Conservation (phyloP, 495 filamentous ascomycete genomes). For the Daldinia vernicosa region DNA sequence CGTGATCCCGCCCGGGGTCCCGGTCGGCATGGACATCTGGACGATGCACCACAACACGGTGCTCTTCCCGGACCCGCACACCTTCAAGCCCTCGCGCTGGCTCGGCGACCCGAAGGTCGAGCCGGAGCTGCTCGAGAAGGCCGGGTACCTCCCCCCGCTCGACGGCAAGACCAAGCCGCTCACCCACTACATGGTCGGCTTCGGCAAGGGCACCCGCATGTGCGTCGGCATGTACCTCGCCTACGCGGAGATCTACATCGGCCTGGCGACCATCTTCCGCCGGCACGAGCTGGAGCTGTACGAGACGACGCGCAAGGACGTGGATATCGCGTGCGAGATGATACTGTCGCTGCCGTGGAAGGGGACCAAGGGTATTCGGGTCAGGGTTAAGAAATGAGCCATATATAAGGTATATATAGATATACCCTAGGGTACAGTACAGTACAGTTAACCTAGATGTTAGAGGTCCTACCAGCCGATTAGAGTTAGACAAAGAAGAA, state of each 20-base stretch:
- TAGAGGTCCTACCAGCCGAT: neutral
- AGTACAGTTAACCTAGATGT: too few relatives aligned
- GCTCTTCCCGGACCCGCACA: constrained; percentile 51
- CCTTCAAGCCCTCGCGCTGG: constrained; percentile 60
- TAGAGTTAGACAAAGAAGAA: neutral
- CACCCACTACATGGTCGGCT: constrained; percentile 54
- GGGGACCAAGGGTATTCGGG: constrained; percentile 48
- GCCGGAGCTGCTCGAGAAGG: constrained; percentile 9
- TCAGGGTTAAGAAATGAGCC: constrained; percentile 26
- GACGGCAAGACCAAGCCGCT: constrained; percentile 43
- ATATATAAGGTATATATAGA: too few relatives aligned
- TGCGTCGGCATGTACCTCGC: constrained; percentile 62
- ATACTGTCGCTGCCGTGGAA: constrained; percentile 45
- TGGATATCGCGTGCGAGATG: constrained; percentile 44
- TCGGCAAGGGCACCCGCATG: constrained; percentile 54
- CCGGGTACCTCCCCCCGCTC: constrained; percentile 17
- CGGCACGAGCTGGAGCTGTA: constrained; percentile 51
- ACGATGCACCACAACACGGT: constrained; percentile 52
- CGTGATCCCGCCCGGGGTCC: constrained; percentile 26
- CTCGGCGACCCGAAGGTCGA: constrained; percentile 39
- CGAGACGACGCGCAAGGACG: constrained; percentile 47
- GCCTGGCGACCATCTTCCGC: constrained; percentile 55
- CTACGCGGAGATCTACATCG: constrained; percentile 56
- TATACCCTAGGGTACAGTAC: too few relatives aligned
- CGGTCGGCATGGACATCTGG: constrained; percentile 39